Base-by-base conservation (phyloP, 148 eudicot species). In the Dysphania ambrosioides region DNA sequence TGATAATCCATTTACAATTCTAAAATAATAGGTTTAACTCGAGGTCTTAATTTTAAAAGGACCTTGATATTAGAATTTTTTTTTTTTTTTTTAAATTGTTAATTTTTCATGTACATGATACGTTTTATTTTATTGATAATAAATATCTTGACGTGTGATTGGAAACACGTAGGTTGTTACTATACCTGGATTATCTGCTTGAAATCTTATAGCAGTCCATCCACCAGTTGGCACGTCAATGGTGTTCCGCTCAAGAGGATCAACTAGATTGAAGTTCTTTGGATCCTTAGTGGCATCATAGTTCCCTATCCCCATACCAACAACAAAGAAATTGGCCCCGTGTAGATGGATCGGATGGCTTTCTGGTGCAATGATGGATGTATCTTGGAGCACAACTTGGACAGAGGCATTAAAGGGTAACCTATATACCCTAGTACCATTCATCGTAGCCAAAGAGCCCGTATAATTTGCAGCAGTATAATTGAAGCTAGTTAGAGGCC, bases 211-310 rank as follows among this genome's bases (percentile, higher is more conserved):
- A 55, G 84, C 86, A 44, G 81, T 74, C 86, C 86, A 84, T 68
- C 86, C 86, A 40, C 78, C 82, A 0, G 81, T 79, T 23, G 86
- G 84, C 19, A 80, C 86, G 26, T 89, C 85, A 4, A 86, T 68
- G 0, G 93, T 91, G 64, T 91, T 91, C 76, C 91, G 78, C 79
- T 91, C 97, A 42, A 89, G 86, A 12, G 97, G 97, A 78, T 91
- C 93, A 7, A 86, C 83, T 27, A 91, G 88, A 85, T 91, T 91
- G 42, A 89, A 91, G 0, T 53, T 77, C 29, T 81, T 77, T 0
- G 91, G 80, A 78, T 89, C 93, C 0, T 76, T 81, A 49, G 58
- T 44, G 0, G 85, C 79, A 73, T 91, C 84, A 76, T 74, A 91
- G 80, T 86, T 89, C 7, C 97, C 93, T 8, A 63, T 18, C 26